Base-by-base conservation (phyloP, 176 grass and related monocot species). In the Carex parvula region DNA sequence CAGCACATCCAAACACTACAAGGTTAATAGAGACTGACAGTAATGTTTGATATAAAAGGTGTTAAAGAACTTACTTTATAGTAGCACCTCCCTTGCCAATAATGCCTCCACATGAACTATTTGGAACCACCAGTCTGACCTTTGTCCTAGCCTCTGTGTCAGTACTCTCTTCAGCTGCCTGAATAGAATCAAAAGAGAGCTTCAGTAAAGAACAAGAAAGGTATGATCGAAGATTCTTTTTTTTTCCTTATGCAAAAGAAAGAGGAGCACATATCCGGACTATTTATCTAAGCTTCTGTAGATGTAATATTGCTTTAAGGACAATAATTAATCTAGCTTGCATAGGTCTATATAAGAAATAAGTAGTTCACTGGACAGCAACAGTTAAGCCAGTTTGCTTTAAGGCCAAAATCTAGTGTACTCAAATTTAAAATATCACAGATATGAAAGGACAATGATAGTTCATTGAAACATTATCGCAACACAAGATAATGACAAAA, bases 71-170 rank as follows among this genome's bases (percentile, higher is more conserved):
- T 89, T 93, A 97, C 92, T 95, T 98, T 84, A 98, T 98, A 79
- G 95, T 98, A 61, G 91, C 86, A 85, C 95, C 95, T 84, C 91
- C 95, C 92, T 98, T 98, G 84, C 95, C 95, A 89, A 98, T 98
- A 83, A 98, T 94, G 33, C 92, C 95, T 66, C 95, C 95, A 76
- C 95, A 98, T 65, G 95, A 93, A 75, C 92, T 94, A 89, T 98
- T 98, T 64, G 92, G 92, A 84, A 98, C 92, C 84, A 95, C 89
- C 65, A 98, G 86, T 88, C 91, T 91, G 82, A 95, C 84, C 88
- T 98, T 98, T 70, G 91, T 90, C 85, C 89, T 93, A 83, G 85
- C 85, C 86, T 98, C 95, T 82, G 85, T 88, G 76, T 98, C 95
- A 57, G 86, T 91, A 64, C 83, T 85, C 81, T 98, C 95, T 90